Conservation (phyloP, 768 basidiomycete genomes). For the Dacryopinax primogenitus region DNA sequence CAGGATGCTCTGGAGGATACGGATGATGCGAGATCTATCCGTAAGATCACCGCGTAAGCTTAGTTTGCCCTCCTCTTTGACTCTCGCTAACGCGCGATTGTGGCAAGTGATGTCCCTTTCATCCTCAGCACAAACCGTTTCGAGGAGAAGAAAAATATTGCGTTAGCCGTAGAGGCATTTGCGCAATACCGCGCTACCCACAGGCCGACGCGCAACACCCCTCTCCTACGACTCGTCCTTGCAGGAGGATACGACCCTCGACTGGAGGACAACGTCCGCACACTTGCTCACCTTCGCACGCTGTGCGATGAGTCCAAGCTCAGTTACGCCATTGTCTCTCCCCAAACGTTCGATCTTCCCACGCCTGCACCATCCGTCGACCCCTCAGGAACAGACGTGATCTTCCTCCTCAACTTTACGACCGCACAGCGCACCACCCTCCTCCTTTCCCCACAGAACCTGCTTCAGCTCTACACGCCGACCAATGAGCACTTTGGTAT, state of each 20-base stretch:
- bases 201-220: slow-evolving; percentile 17
- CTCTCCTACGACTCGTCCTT: slow-evolving; percentile 53
- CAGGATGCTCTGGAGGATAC: slow-evolving; percentile 30
- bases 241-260: slow-evolving; percentile 88
- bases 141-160: slow-evolving; percentile 86
- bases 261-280: slow-evolving; percentile 68
- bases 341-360: slow-evolving; percentile 14
- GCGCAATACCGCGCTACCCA: slow-evolving; percentile 36
- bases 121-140: slow-evolving; percentile 80
- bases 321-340: slow-evolving; percentile 28
- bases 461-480: slow-evolving; percentile 82
- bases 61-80: background rate
- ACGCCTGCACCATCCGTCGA: slow-evolving; percentile 14
- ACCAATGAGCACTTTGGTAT: slow-evolving; percentile 96
- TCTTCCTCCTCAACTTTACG: slow-evolving; percentile 88
- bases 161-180: slow-evolving; percentile 70
- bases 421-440: slow-evolving; percentile 71
- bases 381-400: slow-evolving; percentile 41
- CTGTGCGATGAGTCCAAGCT: slow-evolving; percentile 44
- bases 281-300: slow-evolving; percentile 45
- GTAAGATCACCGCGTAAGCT: slow-evolving; percentile 17
- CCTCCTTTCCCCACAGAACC: slow-evolving; percentile 50
- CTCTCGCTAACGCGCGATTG: slow-evolving; percentile 11
- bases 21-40: slow-evolving; percentile 27
- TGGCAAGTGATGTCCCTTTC: slow-evolving; percentile 30